A percentile compares a stretch with the other conserved stretches of the same genome.
These are phyloP conservation scores for Lactifluus hygrophoroides DNA, from an alignment of 768 basidiomycete genomes.

Conservation along the genomic window DNA sequence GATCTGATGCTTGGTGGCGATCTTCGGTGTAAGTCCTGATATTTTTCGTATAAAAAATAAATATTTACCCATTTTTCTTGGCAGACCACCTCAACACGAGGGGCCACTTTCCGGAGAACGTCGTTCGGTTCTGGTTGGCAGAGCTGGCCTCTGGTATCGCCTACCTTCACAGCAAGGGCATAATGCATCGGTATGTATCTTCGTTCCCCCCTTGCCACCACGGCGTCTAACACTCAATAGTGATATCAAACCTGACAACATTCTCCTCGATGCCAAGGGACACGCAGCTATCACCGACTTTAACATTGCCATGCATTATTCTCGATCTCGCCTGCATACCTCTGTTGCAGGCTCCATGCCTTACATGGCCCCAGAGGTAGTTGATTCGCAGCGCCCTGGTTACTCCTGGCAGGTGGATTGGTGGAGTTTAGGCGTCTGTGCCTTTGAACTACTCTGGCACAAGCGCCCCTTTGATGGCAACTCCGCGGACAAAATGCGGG, in stretches of 20 bases:
- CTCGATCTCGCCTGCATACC: conserved; percentile 77
- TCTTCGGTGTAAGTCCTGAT: conserved; percentile 61
- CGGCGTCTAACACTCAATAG: conserved; percentile 32
- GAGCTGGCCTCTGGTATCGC: conserved; percentile 79
- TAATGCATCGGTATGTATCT: conserved; percentile 79
- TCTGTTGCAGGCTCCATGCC: conserved; percentile 98
- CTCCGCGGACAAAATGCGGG: conserved; percentile 80
- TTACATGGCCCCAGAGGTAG: conserved; percentile 99
- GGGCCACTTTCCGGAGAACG: conserved; percentile 55
- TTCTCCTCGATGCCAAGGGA: conserved; percentile 85
- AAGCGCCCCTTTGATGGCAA: conserved; percentile 86
- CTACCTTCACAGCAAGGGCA: conserved; percentile 86
- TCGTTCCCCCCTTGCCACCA: conserved; percentile 14
- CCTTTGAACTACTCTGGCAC: conserved; percentile 82
- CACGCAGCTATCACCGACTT: conserved; percentile 98
- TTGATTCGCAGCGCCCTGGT: conserved; percentile 61
- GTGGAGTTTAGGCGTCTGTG: conserved; percentile 92
- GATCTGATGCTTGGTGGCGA: conserved; percentile 97
- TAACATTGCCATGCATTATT: conserved; percentile 98
- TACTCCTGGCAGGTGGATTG: conserved; percentile 92
- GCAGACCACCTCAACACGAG: conserved; percentile 79
- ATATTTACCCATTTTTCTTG: conserved; percentile 7
- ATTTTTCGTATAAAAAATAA: not conserved
- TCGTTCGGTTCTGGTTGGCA: conserved; percentile 81
- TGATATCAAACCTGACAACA: conserved; percentile 96